Conservation (phyloP, 148 eudicot species). For the Chenopodium suecicum region DNA sequence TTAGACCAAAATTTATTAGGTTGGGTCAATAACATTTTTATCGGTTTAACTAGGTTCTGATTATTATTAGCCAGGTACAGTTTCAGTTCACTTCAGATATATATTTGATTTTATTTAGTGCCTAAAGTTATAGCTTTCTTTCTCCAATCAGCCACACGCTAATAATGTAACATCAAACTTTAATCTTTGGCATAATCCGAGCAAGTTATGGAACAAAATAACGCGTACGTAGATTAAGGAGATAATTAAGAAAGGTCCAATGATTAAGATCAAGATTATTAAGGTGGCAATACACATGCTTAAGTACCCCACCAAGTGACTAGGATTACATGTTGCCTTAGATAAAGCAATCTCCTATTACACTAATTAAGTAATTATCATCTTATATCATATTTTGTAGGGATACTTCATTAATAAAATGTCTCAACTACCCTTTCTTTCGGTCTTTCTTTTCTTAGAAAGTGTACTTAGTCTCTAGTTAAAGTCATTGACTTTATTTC, state of each 20-base stretch:
- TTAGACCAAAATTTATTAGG: too few relatives aligned
- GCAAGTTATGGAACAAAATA: neutral
- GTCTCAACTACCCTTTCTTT: slow-evolving; percentile 15
- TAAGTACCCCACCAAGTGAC: neutral
- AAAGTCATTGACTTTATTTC: neutral
- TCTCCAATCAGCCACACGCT: neutral
- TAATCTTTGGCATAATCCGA: neutral
- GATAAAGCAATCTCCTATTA: neutral
- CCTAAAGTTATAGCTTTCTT: too few relatives aligned
- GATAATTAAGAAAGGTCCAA: neutral
- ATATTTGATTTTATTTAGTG: too few relatives aligned
- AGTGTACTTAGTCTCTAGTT: neutral
- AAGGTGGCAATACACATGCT: slow-evolving; percentile 2
- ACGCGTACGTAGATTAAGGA: slow-evolving; percentile 7
- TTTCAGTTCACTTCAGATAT: too few relatives aligned
- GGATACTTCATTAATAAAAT: neutral
- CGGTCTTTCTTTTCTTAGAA: neutral
- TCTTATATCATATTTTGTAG: too few relatives aligned
- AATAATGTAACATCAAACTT: neutral
- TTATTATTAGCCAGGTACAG: too few relatives aligned
- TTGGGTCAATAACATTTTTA: too few relatives aligned
- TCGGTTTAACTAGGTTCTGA: too few relatives aligned
- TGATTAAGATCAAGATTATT: slow-evolving; percentile 11
- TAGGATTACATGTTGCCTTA: neutral
- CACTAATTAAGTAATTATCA: neutral